Base-by-base conservation (phyloP, 768 basidiomycete genomes). In the Mycena polygramma region DNA sequence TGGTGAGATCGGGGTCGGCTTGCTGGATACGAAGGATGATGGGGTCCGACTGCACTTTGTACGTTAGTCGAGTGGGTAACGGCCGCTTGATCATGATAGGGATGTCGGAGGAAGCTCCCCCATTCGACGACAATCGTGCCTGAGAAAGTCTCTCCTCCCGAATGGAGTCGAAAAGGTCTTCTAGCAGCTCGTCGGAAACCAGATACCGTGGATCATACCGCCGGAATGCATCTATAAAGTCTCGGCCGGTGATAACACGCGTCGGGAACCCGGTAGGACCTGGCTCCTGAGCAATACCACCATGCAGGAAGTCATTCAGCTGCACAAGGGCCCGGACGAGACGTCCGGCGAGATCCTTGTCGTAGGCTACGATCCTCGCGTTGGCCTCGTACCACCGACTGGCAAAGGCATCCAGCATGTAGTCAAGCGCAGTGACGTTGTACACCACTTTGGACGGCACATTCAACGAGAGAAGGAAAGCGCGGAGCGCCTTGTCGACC, bases 301-400 rank as follows among this genome's bases (percentile, higher is more conserved):
- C 92, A 75, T 98, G 94, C 57, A 98, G 81, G 24, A 92, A 88
- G 55, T 97, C 95, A 77, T 98, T 97, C 64, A 99, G 87, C 77
- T 96, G 94, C 58, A 93, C 90, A 71, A 96, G 88, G 6, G 94
- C 91, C 62, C 92, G 88, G 45, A 94, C 92, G 54, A 97, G 89
- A 57, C 89, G 89, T 72, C 88, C 83, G 17, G 94, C 91, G 71
- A 94, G 84, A 75, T 95, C 94, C 79, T 90, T 92, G 82, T 95
- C 93, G 76, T 92, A 97, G 3, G 92, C 88, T 30, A 95, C 90
- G 30, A 88, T 86, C 57, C 87, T 85, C 8, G 90, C 88, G 77
- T 99, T 99, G 22, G 94, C 92, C 69, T 96, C 94, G 75, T 94
- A 94, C 94, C 96, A 99, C 36, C 94, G 88, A 73, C 89, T 87